Evolutionary conservation across 768 basidiomycete genomes (phyloP).

Genomic region (Phaeolepiota aurea): DNA sequence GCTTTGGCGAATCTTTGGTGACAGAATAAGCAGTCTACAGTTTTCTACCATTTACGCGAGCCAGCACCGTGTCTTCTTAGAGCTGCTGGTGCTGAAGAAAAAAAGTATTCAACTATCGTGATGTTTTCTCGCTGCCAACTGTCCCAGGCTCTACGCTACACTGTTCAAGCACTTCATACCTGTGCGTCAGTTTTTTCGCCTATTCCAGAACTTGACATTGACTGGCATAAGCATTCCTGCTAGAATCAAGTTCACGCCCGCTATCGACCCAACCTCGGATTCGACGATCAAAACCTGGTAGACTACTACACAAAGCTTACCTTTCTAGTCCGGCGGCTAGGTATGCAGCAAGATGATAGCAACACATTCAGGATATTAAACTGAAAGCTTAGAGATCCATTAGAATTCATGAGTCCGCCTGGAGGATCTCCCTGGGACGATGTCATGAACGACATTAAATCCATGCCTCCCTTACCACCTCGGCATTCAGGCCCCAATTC

Average conservation of each 20-base stretch:
- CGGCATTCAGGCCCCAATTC: constrained; percentile 10
- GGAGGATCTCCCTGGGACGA: constrained; percentile 10
- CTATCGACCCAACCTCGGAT: no score
- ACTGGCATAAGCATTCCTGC: neutral
- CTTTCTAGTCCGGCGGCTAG: no score
- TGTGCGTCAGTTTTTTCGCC: neutral
- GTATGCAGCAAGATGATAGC: no score
- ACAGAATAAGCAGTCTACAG: no score
- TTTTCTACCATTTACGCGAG: no score
- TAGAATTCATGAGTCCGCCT: neutral
- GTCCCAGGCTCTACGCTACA: neutral
- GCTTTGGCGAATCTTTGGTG: no score
- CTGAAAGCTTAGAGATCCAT: neutral
- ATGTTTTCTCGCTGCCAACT: constrained; percentile 2
- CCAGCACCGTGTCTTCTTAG: no score
- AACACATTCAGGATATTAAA: neutral
- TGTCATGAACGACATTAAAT: constrained; percentile 6
- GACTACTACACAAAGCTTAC: no score
- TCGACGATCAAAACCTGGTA: no score
- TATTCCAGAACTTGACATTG: neutral
- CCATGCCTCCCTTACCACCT: constrained; percentile 7
- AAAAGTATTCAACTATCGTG: no score
- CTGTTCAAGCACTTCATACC: neutral
- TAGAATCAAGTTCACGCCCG: neutral
- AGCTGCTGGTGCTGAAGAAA: no score